Conservation (phyloP, 306 rosid species). For the Hylodesmum podocarpum region DNA sequence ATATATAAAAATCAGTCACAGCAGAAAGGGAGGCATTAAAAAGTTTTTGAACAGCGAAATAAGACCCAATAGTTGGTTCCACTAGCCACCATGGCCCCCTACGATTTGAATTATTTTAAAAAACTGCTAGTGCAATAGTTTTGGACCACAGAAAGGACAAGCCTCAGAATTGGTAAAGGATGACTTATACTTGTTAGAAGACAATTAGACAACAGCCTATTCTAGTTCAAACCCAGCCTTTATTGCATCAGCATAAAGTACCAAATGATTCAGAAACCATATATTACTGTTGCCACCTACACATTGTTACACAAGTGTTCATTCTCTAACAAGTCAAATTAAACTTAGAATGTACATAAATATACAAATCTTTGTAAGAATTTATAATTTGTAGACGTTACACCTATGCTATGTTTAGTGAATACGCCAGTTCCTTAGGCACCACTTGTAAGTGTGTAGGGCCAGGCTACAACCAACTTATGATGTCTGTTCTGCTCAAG, state of each 20-base stretch:
- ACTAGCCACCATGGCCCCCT: constrained; percentile 3
- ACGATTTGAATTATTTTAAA: constrained; percentile 25
- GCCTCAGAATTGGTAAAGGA: not conserved
- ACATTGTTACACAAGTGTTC: not conserved
- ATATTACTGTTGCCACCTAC: not conserved
- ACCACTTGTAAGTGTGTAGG: constrained; percentile 23
- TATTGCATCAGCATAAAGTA: constrained; percentile 13
- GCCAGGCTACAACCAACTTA: constrained; percentile 16
- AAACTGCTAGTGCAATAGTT: not conserved
- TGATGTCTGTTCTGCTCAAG: constrained; percentile 7
- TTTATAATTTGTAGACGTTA: not conserved
- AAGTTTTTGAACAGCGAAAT: not conserved
- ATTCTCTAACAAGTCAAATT: constrained; percentile 8
- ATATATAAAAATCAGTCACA: not conserved
- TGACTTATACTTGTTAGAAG: not conserved
- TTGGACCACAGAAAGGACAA: constrained; percentile 28
- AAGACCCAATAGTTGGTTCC: constrained; percentile 1
- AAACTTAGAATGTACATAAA: not conserved
- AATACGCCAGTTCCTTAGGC: not conserved
- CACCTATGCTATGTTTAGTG: not conserved
- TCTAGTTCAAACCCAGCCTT: not conserved
- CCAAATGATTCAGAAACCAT: not conserved
- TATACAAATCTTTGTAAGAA: not conserved
- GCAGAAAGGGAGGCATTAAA: not conserved
- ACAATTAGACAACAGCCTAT: not conserved